These are phyloP conservation scores for Backusella westeae DNA, from an alignment of 192 early-diverging fungal species.

Conservation along the genomic window DNA sequence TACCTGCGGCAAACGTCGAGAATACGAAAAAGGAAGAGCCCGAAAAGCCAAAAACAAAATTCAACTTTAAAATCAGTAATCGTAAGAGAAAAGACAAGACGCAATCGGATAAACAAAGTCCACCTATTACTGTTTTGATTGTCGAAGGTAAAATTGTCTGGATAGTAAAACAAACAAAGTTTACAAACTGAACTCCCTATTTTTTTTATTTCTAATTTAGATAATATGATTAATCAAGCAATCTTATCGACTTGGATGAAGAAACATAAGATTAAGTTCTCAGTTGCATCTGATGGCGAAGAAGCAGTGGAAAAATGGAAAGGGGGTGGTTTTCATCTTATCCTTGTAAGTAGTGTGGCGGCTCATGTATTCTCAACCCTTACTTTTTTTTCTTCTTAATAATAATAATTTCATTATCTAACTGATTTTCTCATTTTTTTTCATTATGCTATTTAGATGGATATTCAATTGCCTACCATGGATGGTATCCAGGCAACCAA, in stretches of 20 bases:
- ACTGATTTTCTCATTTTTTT: not conserved
- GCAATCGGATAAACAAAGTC: constrained; percentile 38
- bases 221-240: constrained; percentile 72
- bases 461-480: constrained; percentile 73
- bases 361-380: too few relatives aligned
- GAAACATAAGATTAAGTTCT: constrained; percentile 66
- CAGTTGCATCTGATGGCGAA: constrained; percentile 74
- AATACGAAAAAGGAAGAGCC: constrained; percentile 1
- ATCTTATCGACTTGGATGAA: constrained; percentile 73
- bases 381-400: not conserved
- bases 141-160: constrained; percentile 59
- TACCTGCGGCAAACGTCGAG: not conserved
- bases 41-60: constrained; percentile 9
- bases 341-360: constrained; percentile 43
- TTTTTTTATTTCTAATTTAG: constrained; percentile 31
- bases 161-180: not conserved
- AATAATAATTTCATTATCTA: not conserved
- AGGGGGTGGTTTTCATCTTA: constrained; percentile 59
- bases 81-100: constrained; percentile 14
- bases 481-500: constrained; percentile 65
- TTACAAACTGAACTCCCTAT: not conserved
- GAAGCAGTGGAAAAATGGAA: constrained; percentile 83
- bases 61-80: constrained; percentile 15
- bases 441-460: constrained; percentile 51
- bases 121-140: constrained; percentile 74